Conservation (phyloP, 2,329 filamentous ascomycete genomes). For the Colletotrichum zoysiae region DNA sequence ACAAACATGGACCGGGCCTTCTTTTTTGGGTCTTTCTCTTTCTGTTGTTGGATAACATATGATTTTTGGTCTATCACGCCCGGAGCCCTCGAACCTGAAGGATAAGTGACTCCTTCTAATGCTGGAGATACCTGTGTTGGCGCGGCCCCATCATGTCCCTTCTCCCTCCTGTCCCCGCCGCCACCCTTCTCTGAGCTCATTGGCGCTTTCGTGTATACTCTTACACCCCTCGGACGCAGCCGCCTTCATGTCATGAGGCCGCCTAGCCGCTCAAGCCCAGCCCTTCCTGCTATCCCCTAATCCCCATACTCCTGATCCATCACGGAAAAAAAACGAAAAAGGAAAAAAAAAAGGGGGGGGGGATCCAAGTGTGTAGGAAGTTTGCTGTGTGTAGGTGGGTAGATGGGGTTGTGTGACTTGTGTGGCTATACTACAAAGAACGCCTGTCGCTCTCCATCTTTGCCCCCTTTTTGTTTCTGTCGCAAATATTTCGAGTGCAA, state of each 20-base stretch:
- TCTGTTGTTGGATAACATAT: background rate
- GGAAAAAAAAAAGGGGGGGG: too few relatives aligned
- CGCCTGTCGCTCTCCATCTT: constrained; percentile 20
- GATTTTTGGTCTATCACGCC: constrained; percentile 8
- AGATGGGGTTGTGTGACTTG: constrained; percentile 10
- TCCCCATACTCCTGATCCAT: constrained; percentile 22
- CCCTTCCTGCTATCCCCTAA: background rate
- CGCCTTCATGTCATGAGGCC: background rate
- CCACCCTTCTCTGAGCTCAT: background rate
- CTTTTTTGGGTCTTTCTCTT: background rate
- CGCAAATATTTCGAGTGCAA: constrained; percentile 22
- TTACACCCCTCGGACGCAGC: constrained; percentile 24
- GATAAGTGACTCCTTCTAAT: background rate
- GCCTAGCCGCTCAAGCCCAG: background rate
- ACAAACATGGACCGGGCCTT: background rate
- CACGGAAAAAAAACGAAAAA: background rate
- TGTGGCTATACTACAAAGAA: constrained; percentile 34
- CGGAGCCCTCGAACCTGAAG: constrained; percentile 1
- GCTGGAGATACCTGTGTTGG: constrained; percentile 1
- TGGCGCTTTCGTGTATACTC: constrained; percentile 11
- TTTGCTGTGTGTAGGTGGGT: constrained; percentile 18
- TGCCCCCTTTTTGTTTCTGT: background rate
- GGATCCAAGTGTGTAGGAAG: constrained; percentile 5
- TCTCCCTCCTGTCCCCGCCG: background rate
- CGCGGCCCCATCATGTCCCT: background rate